Base-by-base conservation (phyloP, 2,329 filamentous ascomycete genomes). In the Leptographium wingfieldii region DNA sequence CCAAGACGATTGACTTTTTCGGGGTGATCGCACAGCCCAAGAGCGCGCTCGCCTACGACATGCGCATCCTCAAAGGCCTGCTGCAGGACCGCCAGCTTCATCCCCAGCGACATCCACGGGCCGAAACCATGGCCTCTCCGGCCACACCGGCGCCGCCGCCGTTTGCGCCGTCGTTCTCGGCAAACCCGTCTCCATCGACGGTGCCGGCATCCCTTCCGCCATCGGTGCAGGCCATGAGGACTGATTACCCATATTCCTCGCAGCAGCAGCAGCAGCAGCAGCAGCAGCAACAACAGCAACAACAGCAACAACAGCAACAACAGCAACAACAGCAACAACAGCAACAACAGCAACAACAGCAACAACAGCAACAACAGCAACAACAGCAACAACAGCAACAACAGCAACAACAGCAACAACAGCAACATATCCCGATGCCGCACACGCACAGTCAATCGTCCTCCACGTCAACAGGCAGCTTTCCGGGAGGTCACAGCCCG, bases 1-100 rank as follows among this genome's bases (percentile, higher is more conserved):
- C 76, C 49, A 84, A 83, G 63, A 97, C 92, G 0, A 90, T 96
- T 63, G 71, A 73, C 2, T 92, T 96, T 69, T 79, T 97, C 57
- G 74, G 80, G 54, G 77, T 86, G 60, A 84, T 88, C 35, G 79
- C 83, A 38, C 81, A 85, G 9, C 86, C 88, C 29, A 88, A 88
- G 0, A 90, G 90, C 55, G 87, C 89, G 9, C 80, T 96, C 7
- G 73, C 75, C 55, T 82, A 82, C 55, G 91, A 96, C 70, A 82
- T 87, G 69, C 80, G 81, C 57, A 94, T 96, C 61, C 77, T 96
- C 16, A 74, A 80, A 62, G 78, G 76, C 7, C 68, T 84, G 48
- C 56, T 53, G 10, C n/a, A 29, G 5, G n/a, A 43, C 31, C 61
- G 63, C 12, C 43, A 55, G 49, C 12, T 35, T 3, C 14, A 57